These are phyloP conservation scores for Sphagnum fallax DNA, from an alignment of 228 moss, liverwort and hornwort species.

Conservation along the genomic window DNA sequence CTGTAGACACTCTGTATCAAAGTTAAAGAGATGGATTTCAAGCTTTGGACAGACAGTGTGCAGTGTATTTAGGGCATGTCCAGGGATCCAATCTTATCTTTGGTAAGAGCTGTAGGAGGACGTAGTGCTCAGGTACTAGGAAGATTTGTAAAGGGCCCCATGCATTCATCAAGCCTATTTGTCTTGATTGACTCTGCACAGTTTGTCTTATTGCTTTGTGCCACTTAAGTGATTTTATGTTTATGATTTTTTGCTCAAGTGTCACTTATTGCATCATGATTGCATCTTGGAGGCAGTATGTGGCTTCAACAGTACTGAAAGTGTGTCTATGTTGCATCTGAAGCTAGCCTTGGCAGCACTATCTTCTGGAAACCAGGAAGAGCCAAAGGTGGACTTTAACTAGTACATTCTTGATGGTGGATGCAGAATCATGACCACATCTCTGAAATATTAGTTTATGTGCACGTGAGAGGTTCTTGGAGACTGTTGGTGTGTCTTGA, in stretches of 20 bases:
- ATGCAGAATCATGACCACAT: background rate
- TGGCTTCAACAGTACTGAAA: slow-evolving; percentile 13
- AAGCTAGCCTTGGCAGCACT: slow-evolving; percentile 90
- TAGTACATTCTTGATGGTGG: slow-evolving; percentile 21
- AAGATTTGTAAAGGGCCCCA: background rate
- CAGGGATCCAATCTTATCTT: background rate
- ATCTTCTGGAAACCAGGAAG: slow-evolving; percentile 67
- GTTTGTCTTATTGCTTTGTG: background rate
- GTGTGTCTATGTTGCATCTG: slow-evolving; percentile 19
- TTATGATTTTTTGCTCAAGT: too few species aligned
- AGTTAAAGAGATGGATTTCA: background rate
- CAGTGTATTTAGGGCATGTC: too few species aligned
- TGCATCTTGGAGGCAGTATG: background rate
- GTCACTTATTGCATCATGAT: background rate
- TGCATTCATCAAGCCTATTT: too few species aligned
- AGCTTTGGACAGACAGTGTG: background rate
- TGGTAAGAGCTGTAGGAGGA: background rate
- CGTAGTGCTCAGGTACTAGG: background rate
- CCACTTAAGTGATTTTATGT: background rate
- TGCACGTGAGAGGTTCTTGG: background rate
- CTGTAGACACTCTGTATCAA: background rate
- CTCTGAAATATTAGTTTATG: too few species aligned
- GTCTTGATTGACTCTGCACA: too few species aligned
- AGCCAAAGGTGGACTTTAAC: slow-evolving; percentile 75
- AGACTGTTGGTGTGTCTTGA: background rate